Evolutionary conservation across 1,139 yeast species (phyloP), one percentile per base, ranked within the genome.

Genomic region (Geotrichum candidum): DNA sequence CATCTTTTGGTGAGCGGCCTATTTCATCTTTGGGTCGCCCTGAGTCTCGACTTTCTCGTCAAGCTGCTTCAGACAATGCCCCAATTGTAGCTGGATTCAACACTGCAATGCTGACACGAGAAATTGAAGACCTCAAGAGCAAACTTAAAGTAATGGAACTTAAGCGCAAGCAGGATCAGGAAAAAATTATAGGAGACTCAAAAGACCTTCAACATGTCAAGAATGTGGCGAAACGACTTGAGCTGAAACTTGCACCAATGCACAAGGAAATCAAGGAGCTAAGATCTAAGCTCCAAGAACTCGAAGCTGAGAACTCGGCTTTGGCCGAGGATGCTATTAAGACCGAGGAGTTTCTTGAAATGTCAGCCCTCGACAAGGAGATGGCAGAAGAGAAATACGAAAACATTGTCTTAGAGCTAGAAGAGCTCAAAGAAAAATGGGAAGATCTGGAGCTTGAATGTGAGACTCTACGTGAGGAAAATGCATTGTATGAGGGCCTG

Each of bases 291-390:
- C 41, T 75, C 1, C 60, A 67, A 0, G 64, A 64, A 1, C 54
- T 72, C 9, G 73, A 72, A 33, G 59, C 64, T 1, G 70, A 71
- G 51, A 72, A 76, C 25, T 72, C 71, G n/a, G 79, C 73, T 41
- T 68, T 77, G 18, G 68, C 67, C 29, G 80, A 76, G 45, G 69
- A 64, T 18, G 71, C 77, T 54, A 74, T 72, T 29, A 69, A 66
- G 35, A 68, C 71, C 18, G 75, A 80, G 15, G 84, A 82, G 53
- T 73, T 77, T 0, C 64, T 85, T 25, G 92, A 87, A 66, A 74
- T 81, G 69, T 70, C 82, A 0, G 72, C 80, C 0, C 76, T 85
- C 1, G 91, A 86, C 60, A 78, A 80, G 62, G 87, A 82, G 64
- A 80, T 80, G 68, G 76, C 84, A 2, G 77, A 77, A 35, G 81